Evolutionary conservation across 129 eudicot genomes (phyloP).

Genomic region (Saussurea involucrata): DNA sequence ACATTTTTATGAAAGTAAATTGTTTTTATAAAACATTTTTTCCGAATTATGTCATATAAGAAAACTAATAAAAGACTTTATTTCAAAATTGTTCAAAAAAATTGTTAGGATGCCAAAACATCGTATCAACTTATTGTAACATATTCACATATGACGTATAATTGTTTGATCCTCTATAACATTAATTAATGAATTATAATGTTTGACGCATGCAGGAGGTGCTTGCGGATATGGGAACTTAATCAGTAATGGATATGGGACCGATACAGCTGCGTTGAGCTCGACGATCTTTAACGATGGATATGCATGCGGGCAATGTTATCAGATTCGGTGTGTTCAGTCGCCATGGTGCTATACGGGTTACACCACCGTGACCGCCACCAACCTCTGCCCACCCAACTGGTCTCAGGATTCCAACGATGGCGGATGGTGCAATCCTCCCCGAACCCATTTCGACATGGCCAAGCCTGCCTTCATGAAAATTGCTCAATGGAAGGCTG

Average conservation of each 20-base stretch:
- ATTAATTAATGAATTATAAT: background rate
- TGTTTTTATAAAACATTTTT: background rate
- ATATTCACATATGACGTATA: too few relatives aligned
- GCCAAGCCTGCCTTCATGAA: conserved; percentile 82
- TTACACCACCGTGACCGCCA: conserved; percentile 60
- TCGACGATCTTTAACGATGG: conserved; percentile 67
- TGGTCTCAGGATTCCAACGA: conserved; percentile 62
- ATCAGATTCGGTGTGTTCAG: conserved; percentile 55
- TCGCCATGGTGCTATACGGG: conserved; percentile 56
- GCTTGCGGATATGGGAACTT: conserved; percentile 93
- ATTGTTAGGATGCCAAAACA: too few relatives aligned
- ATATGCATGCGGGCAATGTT: conserved; percentile 77
- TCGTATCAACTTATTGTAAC: background rate
- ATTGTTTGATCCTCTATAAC: too few relatives aligned
- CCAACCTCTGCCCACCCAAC: conserved; percentile 92
- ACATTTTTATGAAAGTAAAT: background rate
- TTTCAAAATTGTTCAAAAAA: background rate
- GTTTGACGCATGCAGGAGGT: conserved; percentile 43
- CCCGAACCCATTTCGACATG: conserved; percentile 82
- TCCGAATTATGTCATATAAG: background rate
- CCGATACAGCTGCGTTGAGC: conserved; percentile 78
- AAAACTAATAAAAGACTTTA: too few relatives aligned
- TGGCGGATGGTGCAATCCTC: conserved; percentile 99
- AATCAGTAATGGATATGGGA: conserved; percentile 64
- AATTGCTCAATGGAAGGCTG: conserved; percentile 75